Percentiles rank a stretch among this genome's conserved stretches.
Evolutionary conservation across 805 yeast genomes (phyloP).

Genomic region (Dipodascopsis uninucleata): DNA sequence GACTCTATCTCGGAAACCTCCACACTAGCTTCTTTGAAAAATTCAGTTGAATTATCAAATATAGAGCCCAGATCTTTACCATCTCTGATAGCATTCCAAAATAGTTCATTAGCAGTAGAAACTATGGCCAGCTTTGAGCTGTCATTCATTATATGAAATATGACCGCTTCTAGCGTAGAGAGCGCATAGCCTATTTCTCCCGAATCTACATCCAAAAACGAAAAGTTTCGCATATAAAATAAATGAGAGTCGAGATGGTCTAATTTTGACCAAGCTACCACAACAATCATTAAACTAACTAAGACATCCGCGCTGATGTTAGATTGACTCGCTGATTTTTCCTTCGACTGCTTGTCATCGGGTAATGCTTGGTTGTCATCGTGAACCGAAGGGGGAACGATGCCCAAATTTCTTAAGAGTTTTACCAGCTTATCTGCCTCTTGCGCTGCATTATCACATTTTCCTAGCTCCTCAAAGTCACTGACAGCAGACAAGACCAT

Average conservation of each 20-base stretch:
- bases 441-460: conserved; percentile 30
- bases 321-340: conserved; percentile 10
- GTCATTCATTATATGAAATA: conserved; percentile 56
- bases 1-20: conserved; percentile 25
- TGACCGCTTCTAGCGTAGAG: conserved; percentile 79
- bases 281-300: conserved; percentile 54
- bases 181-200: conserved; percentile 74
- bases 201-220: conserved; percentile 44
- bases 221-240: conserved; percentile 60
- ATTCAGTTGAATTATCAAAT: conserved; percentile 21
- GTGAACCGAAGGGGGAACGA: conserved; percentile 28
- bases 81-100: conserved; percentile 51
- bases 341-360: conserved; percentile 20
- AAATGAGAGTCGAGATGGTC: conserved; percentile 59
- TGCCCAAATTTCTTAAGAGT: conserved; percentile 23
- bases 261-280: conserved; percentile 55
- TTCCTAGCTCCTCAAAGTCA: conserved; percentile 47
- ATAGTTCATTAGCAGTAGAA: conserved; percentile 48
- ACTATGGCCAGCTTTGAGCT: conserved; percentile 39
- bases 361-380: conserved; percentile 7
- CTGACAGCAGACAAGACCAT: conserved; percentile 50
- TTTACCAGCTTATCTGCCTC: conserved; percentile 39
- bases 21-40: conserved; percentile 13
- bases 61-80: conserved; percentile 16
- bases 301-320: conserved; percentile 28